phyloP scores from a whole-genome alignment of 2,329 filamentous ascomycete genomes.

The Epichloe glyceriae region DNA sequence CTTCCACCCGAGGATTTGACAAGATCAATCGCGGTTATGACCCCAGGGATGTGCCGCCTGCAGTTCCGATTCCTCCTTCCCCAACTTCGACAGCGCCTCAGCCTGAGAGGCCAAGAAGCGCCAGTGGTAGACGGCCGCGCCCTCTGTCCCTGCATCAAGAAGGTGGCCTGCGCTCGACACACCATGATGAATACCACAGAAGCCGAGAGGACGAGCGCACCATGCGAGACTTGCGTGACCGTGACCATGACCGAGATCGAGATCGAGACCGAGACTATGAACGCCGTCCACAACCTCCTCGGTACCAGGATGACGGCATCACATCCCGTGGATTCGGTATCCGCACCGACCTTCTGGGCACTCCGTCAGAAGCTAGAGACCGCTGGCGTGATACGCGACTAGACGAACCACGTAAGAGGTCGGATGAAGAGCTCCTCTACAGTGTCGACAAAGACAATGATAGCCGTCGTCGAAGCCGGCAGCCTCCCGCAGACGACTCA shows the following conservation, averaged over 20 bases:
- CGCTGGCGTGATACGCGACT: slow-evolving; percentile 19
- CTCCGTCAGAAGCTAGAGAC: slow-evolving; percentile 30
- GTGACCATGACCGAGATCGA: slow-evolving; percentile 14
- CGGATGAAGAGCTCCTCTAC: slow-evolving; percentile 18
- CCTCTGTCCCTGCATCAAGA: slow-evolving; percentile 44
- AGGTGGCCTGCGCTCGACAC: slow-evolving; percentile 25
- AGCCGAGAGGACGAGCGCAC: slow-evolving; percentile 33
- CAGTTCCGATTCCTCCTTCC: slow-evolving; percentile 27
- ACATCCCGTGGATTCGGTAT: slow-evolving; percentile 38
- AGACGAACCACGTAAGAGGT: slow-evolving; percentile 17
- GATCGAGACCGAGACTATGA: slow-evolving; percentile 16
- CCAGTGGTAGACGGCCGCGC: slow-evolving; percentile 17
- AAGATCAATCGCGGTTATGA: slow-evolving; percentile 47
- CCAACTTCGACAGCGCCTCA: slow-evolving; percentile 15
- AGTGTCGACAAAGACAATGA: slow-evolving; percentile 18
- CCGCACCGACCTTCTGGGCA: slow-evolving; percentile 26
- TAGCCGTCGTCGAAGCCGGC: slow-evolving; percentile 15
- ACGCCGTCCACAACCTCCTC: slow-evolving; percentile 15
- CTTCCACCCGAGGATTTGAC: slow-evolving; percentile 57
- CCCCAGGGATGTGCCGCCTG: slow-evolving; percentile 27
- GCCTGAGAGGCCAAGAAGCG: slow-evolving; percentile 8
- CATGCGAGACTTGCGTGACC: slow-evolving; percentile 29
- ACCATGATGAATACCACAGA: slow-evolving; percentile 36
- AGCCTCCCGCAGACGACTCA: slow-evolving; percentile 13
- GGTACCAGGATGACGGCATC: slow-evolving; percentile 35